Evolutionary conservation across 768 basidiomycete species (phyloP), one percentile per base, ranked within the genome.

Genomic region (Suillus subalutaceus): DNA sequence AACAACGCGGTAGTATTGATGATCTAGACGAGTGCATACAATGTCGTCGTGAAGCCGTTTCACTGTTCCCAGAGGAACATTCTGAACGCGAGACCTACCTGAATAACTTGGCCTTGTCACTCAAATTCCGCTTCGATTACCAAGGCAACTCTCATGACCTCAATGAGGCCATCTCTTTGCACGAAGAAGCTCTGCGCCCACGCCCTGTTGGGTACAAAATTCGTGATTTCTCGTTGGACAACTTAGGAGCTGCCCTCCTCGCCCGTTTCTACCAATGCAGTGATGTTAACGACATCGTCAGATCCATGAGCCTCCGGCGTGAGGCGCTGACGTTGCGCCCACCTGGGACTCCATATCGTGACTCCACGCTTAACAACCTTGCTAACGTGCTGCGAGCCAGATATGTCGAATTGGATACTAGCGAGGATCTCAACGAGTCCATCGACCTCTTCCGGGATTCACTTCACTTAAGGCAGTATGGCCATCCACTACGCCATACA

Each of bases 301-400:
- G 66, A 35, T 44, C 67, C 16, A 63, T 68, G 20, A 30, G 56
- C 26, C 65, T 66, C 41, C 9, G 46, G 5, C 65, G 50, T 7
- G 57, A 38, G 26, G 68, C 68, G 35, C 55, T 69, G 20, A 23
- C 16, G 0, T 55, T 63, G 7, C 20, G 62, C n/a, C 64, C 44
- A 7, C 52, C 16, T 48, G 67, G 58, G 20, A 70, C 71, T 63
- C 40, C 66, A 13, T 10, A 65, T n/a, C 61, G 66, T 37, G 38
- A 67, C 15, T 15, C 0, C n/a, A 52, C 8, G 6, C 55, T 69
- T 26, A 65, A 63, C 46, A 68, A 64, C 57, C 73, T 75, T 26
- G 71, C 71, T 16, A 35, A 12, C 38, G 48, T 67, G 35, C 71
- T 74, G 32, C 3, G 23, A 20, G 1, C 37, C 16, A 58, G 57